A percentile compares a stretch with the other conserved stretches of the same genome.
phyloP scores from a whole-genome alignment of 2,329 filamentous ascomycete species.

The Epichloe gansuensis region DNA sequence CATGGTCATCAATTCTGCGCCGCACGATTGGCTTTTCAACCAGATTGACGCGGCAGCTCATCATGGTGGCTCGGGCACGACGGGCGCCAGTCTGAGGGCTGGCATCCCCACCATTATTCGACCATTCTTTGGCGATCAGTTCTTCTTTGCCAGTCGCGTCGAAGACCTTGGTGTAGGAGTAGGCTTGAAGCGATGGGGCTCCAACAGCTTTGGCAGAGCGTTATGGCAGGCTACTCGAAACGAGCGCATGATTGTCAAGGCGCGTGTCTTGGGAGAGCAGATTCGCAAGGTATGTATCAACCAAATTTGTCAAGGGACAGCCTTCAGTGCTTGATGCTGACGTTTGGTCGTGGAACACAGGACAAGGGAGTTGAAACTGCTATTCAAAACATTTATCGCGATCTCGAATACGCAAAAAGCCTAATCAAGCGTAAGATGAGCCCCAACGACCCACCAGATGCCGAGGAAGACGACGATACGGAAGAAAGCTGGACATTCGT shows the following conservation, averaged over 20 bases:
- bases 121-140: conserved; percentile 96
- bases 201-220: conserved; percentile 71
- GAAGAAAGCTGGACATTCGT: conserved; percentile 89
- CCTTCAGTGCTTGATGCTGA: not conserved
- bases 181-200: conserved; percentile 77
- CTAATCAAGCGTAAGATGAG: conserved; percentile 56
- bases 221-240: conserved; percentile 87
- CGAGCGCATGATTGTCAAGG: conserved; percentile 83
- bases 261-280: conserved; percentile 65
- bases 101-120: conserved; percentile 90
- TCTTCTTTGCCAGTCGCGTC: conserved; percentile 82
- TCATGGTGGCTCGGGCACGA: conserved; percentile 90
- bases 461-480: conserved; percentile 41
- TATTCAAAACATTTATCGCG: conserved; percentile 86
- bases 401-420: conserved; percentile 82
- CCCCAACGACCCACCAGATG: conserved; percentile 31
- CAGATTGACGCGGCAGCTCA: conserved; percentile 92
- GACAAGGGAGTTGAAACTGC: conserved; percentile 84
- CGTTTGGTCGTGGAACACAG: conserved; percentile 27
- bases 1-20: conserved; percentile 75
- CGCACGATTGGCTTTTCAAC: conserved; percentile 91
- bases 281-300: conserved; percentile 63
- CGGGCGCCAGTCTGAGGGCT: conserved; percentile 79
- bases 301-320: not conserved
- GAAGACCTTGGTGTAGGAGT: conserved; percentile 91